A percentile compares a stretch with the other conserved stretches of the same genome.
These are phyloP conservation scores for Mariannaea sp. DNA, from an alignment of 2,329 filamentous ascomycete genomes.

Conservation along the genomic window DNA sequence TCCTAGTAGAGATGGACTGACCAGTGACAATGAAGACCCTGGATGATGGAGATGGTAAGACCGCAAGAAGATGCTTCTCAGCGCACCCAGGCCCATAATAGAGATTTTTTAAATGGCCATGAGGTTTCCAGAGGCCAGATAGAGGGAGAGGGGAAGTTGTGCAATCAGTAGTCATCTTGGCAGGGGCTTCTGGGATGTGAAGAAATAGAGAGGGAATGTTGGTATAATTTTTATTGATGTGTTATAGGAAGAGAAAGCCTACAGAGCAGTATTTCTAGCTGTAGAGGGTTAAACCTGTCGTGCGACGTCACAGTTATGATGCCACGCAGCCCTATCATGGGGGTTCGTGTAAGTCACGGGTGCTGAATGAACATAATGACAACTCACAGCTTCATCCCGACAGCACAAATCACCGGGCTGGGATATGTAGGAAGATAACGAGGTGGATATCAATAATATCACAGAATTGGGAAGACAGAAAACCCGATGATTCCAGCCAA, in stretches of 20 bases:
- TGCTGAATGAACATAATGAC: too few relatives aligned
- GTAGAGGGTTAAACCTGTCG: background rate
- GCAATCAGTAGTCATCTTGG: constrained; percentile 23
- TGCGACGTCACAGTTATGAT: constrained; percentile 1
- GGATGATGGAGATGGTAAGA: constrained; percentile 21
- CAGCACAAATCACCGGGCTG: constrained; percentile 10
- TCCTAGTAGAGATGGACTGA: constrained; percentile 18
- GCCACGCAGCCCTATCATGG: constrained; percentile 5
- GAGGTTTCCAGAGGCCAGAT: constrained; percentile 27
- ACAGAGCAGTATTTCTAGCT: constrained; percentile 27
- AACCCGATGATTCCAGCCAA: constrained; percentile 14
- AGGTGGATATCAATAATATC: constrained; percentile 16
- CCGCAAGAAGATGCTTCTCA: constrained; percentile 22
- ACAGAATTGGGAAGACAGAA: constrained; percentile 10
- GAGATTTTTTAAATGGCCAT: constrained; percentile 25
- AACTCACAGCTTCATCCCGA: too few relatives aligned
- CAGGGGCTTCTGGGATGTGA: background rate
- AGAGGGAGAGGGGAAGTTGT: constrained; percentile 22
- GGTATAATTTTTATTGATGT: background rate
- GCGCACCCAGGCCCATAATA: constrained; percentile 29
- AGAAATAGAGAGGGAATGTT: background rate
- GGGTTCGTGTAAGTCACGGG: too few relatives aligned
- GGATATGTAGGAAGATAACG: constrained; percentile 1
- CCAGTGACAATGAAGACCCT: constrained; percentile 29
- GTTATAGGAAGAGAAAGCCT: background rate